Percentiles rank a stretch among this genome's conserved stretches.
Evolutionary conservation across 73 alveolate genomes (phyloP).

Genomic region (Paramecium bursaria): DNA sequence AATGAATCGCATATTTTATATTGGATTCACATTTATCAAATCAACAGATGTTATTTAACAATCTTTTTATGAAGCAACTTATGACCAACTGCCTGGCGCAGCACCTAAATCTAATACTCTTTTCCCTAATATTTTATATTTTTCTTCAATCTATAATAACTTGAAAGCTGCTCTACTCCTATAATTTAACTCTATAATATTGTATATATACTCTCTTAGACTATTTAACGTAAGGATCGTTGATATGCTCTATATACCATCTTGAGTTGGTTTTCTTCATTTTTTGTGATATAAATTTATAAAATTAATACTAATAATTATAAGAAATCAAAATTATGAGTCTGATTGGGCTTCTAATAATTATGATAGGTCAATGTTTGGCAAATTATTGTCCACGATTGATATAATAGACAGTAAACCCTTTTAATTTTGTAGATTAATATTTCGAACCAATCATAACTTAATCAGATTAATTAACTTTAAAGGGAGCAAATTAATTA

Average conservation of each 20-base stretch:
- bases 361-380: no score
- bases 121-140: slow-evolving; percentile 74
- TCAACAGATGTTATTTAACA: slow-evolving; percentile 80
- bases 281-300: no score
- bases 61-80: slow-evolving; percentile 75
- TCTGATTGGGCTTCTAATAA: no score
- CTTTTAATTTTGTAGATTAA: no score
- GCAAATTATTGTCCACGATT: no score
- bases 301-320: no score
- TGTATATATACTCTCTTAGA: slow-evolving; percentile 55
- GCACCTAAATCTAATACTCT: slow-evolving; percentile 87
- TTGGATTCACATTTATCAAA: slow-evolving; percentile 70
- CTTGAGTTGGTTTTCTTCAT: no score
- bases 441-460: no score
- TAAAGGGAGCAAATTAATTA: slow-evolving; percentile 42
- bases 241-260: slow-evolving; percentile 15
- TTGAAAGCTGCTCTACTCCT: slow-evolving; percentile 88
- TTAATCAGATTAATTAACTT: no score
- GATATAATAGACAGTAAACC: no score
- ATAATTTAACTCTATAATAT: slow-evolving; percentile 67
- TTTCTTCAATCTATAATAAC: slow-evolving; percentile 78
- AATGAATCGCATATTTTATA: slow-evolving; percentile 75
- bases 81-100: slow-evolving; percentile 95
- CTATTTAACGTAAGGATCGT: slow-evolving; percentile 62
- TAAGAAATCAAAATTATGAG: no score